Evolutionary conservation across 2,329 filamentous ascomycete species (phyloP), one percentile per base, ranked within the genome.

Genomic region (Cladosporium sp.): DNA sequence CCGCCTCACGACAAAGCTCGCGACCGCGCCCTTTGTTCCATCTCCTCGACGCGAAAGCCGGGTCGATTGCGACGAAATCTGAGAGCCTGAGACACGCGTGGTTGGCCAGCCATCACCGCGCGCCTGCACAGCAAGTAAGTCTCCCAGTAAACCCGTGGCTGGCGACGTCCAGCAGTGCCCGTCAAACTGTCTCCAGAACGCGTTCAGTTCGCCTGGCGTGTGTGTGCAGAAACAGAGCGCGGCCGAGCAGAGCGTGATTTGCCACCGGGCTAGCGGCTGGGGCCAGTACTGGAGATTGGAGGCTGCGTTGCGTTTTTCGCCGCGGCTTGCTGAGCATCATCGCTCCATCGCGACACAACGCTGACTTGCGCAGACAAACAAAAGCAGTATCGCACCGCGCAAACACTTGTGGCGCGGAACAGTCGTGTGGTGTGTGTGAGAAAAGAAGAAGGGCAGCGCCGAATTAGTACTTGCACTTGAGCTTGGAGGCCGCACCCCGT

Each of bases 181-280:
- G n/a, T n/a, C 25, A 8, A 28, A 15, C 24, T 1, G 36, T 44
- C 9, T 44, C 15, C 51, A 17, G 39, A 32, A 17, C 22, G 32
- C 48, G 15, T 22, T 22, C 13, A 22, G 37, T 9, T 17, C 42
- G 42, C 42, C 20, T 42, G 39, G n/a, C 4, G 15, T 45, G 42
- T 28, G 42, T 45, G 9, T 45, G 42, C 42, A 28, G 7, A 45
- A 28, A 28, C 37, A 48, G 25, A 54, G 51, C 51, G 51, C 51
- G 51, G 19, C 22, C 40, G 39, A 45, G 52, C 37, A 45, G 37
- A 55, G 32, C 52, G 52, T 32, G 52, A 55, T 55, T 55, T 37
- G 52, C 52, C 52, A 55, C 52, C 52, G 52, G 52, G 40, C 52
- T 55, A 45, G 52, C 52, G 52, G 47, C 47, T 50, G 47, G 52